Percentiles rank a stretch among this genome's conserved stretches.
Conservation (phyloP, 2,329 filamentous ascomycete species). For the Trichoderma simmonsii region DNA sequence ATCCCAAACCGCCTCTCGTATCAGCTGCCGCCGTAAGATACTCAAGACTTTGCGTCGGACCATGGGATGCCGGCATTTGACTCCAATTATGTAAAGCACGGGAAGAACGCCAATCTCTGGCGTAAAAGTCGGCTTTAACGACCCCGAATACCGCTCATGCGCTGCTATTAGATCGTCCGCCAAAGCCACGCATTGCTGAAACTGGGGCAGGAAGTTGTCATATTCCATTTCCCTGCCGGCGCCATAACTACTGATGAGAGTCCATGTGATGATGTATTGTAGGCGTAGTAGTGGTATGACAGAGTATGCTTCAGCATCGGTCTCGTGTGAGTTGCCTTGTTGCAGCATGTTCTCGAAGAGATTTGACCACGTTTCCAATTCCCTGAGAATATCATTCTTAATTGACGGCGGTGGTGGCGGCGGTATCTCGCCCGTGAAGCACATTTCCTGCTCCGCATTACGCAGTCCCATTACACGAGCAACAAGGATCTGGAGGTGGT, state of each 20-base stretch:
- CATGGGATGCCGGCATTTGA: background rate
- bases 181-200: background rate
- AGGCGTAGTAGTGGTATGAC: background rate
- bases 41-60: background rate
- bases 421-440: background rate
- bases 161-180: background rate
- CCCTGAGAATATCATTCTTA: background rate
- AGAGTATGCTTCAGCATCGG: background rate
- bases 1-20: constrained; percentile 3
- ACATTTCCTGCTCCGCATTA: background rate
- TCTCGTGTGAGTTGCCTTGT: background rate
- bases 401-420: background rate
- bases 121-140: background rate
- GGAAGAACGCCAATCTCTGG: background rate
- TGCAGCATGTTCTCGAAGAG: background rate
- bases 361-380: background rate
- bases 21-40: background rate
- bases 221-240: background rate
- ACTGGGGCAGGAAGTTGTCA: background rate
- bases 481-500: background rate
- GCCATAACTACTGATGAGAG: background rate
- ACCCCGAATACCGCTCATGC: constrained; percentile 1
- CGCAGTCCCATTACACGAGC: background rate
- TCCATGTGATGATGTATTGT: background rate
- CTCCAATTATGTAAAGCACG: background rate